Percentiles rank a stretch among this genome's conserved stretches.
Evolutionary conservation across 2,329 filamentous ascomycete species (phyloP).

Genomic region (Aspergillus sp.): DNA sequence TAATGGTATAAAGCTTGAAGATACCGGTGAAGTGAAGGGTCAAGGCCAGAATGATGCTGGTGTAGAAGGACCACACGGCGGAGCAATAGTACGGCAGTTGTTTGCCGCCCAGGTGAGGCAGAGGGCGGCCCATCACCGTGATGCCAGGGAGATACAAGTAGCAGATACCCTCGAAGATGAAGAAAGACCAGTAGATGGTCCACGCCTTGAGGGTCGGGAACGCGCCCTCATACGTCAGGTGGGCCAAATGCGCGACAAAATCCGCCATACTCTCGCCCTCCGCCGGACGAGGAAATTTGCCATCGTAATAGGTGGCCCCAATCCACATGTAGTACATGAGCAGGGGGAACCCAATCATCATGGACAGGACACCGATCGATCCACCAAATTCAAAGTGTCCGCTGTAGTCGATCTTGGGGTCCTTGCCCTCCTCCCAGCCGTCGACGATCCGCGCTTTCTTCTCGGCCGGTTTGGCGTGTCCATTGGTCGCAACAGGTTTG

Average conservation of each 20-base stretch:
- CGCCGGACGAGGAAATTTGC: conserved; percentile 69
- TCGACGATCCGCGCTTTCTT: conserved; percentile 36
- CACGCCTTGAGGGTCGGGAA: conserved; percentile 82
- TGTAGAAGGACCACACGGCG: conserved; percentile 81
- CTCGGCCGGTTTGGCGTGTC: conserved; percentile 17
- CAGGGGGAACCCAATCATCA: conserved; percentile 91
- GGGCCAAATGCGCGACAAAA: conserved; percentile 69
- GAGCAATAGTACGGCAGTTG: conserved; percentile 95
- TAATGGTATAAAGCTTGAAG: conserved; percentile 86
- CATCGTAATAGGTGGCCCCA: conserved; percentile 88
- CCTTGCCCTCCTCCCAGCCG: conserved; percentile 41
- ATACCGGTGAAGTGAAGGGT: conserved; percentile 75
- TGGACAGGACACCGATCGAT: conserved; percentile 70
- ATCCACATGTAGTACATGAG: conserved; percentile 99
- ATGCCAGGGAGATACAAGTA: conserved; percentile 88
- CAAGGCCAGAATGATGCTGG: conserved; percentile 71
- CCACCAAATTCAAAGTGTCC: conserved; percentile 81
- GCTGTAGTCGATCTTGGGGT: conserved; percentile 46
- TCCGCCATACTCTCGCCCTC: conserved; percentile 66
- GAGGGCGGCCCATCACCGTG: conserved; percentile 81
- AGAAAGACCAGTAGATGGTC: conserved; percentile 92
- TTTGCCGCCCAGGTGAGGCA: conserved; percentile 77
- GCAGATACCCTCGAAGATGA: conserved; percentile 76
- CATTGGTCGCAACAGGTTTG: conserved; percentile 19
- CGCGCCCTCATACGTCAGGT: conserved; percentile 77